phyloP scores from a whole-genome alignment of 1,284 basidiomycete species.

The Ceratobasidium sp. region DNA sequence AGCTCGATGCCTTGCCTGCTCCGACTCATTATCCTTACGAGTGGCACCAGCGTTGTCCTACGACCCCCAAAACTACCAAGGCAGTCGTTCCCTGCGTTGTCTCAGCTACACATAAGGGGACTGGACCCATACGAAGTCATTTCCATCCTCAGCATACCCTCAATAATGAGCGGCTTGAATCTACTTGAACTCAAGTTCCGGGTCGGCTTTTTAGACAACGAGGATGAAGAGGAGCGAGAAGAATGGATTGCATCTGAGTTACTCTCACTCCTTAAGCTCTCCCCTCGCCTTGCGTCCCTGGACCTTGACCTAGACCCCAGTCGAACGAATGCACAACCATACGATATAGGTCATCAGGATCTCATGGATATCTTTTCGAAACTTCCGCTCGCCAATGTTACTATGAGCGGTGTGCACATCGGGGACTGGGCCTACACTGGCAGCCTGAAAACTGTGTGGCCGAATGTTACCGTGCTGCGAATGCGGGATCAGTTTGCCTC shows the following conservation, averaged over 20 bases:
- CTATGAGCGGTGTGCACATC: conserved; percentile 10
- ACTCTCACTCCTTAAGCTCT: background rate
- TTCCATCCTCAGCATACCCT: background rate
- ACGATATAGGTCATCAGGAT: conserved; percentile 30
- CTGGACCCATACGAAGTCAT: conserved; percentile 16
- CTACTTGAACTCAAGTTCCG: conserved; percentile 1
- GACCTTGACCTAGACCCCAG: conserved; percentile 18
- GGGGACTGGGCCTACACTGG: conserved; percentile 18
- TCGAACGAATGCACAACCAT: background rate
- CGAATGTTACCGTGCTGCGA: background rate
- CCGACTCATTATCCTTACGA: background rate
- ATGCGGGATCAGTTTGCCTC: conserved; percentile 22
- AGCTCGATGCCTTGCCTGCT: conserved; percentile 1
- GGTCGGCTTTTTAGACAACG: background rate
- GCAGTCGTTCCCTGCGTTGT: background rate
- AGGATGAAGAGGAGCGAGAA: conserved; percentile 17
- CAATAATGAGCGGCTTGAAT: conserved; percentile 4
- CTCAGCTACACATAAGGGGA: conserved; percentile 2
- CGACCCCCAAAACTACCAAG: background rate
- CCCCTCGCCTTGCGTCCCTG: background rate
- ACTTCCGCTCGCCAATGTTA: conserved; percentile 17
- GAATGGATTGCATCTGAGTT: conserved; percentile 11
- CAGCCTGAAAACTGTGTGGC: conserved; percentile 23
- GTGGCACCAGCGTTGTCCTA: background rate
- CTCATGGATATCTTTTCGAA: conserved; percentile 31